Percentiles rank a stretch among this genome's conserved stretches.
Conservation (phyloP, 805 yeast species). For the Spathaspora sp. region DNA sequence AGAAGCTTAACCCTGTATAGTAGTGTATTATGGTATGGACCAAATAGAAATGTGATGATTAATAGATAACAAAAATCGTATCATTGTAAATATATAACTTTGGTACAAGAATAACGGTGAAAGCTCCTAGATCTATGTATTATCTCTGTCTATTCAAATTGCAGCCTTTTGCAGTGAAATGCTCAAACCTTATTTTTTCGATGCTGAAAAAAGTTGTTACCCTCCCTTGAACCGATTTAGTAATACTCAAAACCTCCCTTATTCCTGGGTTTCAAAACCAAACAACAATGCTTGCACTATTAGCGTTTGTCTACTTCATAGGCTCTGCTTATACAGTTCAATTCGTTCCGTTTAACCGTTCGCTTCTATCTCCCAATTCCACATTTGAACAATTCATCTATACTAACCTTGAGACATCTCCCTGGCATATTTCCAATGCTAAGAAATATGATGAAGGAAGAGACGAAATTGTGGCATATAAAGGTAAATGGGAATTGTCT, state of each 20-base stretch:
- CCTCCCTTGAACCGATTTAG: neutral
- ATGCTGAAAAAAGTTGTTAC: neutral
- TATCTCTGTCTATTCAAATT: too few relatives aligned
- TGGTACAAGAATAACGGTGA: too few relatives aligned
- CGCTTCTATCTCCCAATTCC: constrained; percentile 36
- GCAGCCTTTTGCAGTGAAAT: too few relatives aligned
- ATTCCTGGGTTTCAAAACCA: neutral
- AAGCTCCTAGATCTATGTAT: too few relatives aligned
- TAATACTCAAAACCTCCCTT: neutral
- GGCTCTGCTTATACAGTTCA: neutral
- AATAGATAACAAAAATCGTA: neutral
- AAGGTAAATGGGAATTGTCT: constrained; percentile 74
- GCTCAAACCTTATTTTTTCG: neutral
- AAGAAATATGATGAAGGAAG: constrained; percentile 43
- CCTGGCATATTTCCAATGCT: constrained; percentile 53
- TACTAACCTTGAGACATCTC: constrained; percentile 19
- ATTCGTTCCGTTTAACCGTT: constrained; percentile 34
- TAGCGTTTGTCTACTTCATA: neutral
- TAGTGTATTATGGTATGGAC: neutral
- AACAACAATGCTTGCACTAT: neutral
- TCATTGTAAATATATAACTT: neutral
- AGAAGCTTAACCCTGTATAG: constrained; percentile 21
- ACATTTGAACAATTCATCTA: constrained; percentile 63
- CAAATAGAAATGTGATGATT: neutral
- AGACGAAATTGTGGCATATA: constrained; percentile 41